Percentiles rank a stretch among this genome's conserved stretches.
Conservation (phyloP, 2,329 filamentous ascomycete species). For the Pseudogymnoascus pannorum region DNA sequence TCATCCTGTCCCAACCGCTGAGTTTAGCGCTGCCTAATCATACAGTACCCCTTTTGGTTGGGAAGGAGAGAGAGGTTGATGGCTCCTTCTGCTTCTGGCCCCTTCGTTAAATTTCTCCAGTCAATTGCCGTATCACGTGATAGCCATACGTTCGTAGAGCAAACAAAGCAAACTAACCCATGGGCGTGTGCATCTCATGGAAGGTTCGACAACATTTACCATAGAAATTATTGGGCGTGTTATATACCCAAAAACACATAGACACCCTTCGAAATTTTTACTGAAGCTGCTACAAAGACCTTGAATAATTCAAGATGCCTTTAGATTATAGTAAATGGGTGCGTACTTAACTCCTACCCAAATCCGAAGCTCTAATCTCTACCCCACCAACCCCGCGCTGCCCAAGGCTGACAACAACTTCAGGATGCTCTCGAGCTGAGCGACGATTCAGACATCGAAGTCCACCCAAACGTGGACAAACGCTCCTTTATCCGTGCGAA, state of each 20-base stretch:
- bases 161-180: slow-evolving; percentile 2
- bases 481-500: slow-evolving; percentile 97
- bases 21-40: background rate
- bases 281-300: background rate
- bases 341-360: slow-evolving; percentile 12
- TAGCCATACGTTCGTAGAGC: background rate
- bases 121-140: background rate
- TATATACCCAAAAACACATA: background rate
- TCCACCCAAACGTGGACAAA: slow-evolving; percentile 98
- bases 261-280: background rate
- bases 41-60: background rate
- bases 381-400: slow-evolving; percentile 22
- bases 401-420: slow-evolving; percentile 26
- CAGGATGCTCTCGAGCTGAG: slow-evolving; percentile 90
- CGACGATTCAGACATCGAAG: slow-evolving; percentile 96
- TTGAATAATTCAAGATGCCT: slow-evolving; percentile 36
- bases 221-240: background rate
- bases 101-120: background rate
- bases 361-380: slow-evolving; percentile 1
- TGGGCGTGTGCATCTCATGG: background rate
- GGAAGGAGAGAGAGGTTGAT: background rate
- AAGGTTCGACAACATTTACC: slow-evolving; percentile 2
- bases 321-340: slow-evolving; percentile 58
- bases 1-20: background rate
- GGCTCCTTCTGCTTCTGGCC: background rate